Evolutionary conservation across 306 rosid genomes (phyloP).

Genomic region (Fragaria iinumae): DNA sequence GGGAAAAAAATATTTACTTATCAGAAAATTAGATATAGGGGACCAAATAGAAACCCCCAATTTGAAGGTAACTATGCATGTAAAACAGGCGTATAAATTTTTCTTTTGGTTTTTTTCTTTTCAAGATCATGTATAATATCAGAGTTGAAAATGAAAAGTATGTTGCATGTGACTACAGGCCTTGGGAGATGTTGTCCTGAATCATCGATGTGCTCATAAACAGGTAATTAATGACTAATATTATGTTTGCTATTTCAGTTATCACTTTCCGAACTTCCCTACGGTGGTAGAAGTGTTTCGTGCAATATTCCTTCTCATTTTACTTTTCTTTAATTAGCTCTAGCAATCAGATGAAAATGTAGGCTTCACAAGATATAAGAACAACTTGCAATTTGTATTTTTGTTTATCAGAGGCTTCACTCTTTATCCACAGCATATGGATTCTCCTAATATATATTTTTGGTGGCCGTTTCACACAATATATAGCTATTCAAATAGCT

Average conservation of each 20-base stretch:
- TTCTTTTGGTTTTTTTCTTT: not conserved
- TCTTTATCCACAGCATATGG: not conserved
- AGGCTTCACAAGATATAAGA: not conserved
- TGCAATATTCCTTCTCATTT: not conserved
- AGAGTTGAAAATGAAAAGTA: slow-evolving; percentile 8
- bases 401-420: not conserved
- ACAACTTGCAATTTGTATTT: not conserved
- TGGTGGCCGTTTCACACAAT: not conserved
- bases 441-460: not conserved
- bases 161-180: slow-evolving; percentile 40
- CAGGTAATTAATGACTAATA: slow-evolving; percentile 40
- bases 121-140: slow-evolving; percentile 7
- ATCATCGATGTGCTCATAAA: slow-evolving; percentile 76
- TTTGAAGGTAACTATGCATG: not conserved
- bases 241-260: slow-evolving; percentile 7
- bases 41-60: not conserved
- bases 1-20: not conserved
- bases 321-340: not conserved
- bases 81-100: not conserved
- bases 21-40: not conserved
- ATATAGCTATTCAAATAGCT: not conserved
- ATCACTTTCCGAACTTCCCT: not conserved
- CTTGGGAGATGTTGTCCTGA: slow-evolving; percentile 76
- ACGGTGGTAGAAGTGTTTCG: not conserved
- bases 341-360: not conserved